Evolutionary conservation across 2,329 filamentous ascomycete genomes (phyloP).

Genomic region (Diplocarpon rosae): DNA sequence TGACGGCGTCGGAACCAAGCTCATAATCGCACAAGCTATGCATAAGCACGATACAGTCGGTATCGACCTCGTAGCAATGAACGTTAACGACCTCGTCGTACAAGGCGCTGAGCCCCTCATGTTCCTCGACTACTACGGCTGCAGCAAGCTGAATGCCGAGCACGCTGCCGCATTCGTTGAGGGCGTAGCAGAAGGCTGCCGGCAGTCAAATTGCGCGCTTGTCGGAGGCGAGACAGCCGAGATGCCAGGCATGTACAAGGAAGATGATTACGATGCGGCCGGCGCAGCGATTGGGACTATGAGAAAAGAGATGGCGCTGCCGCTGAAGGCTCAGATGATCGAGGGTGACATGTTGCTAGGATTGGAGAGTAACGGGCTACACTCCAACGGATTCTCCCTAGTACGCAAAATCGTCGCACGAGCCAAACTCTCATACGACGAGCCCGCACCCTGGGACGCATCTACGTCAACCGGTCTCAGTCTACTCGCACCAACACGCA

Average conservation of each 20-base stretch:
- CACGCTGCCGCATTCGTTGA: conserved; percentile 78
- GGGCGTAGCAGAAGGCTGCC: conserved; percentile 81
- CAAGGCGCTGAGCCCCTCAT: conserved; percentile 91
- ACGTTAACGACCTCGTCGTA: conserved; percentile 94
- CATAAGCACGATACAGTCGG: conserved; percentile 89
- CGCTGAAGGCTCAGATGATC: conserved; percentile 63
- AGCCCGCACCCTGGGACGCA: conserved; percentile 65
- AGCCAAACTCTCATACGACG: conserved; percentile 59
- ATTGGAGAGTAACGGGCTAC: conserved; percentile 73
- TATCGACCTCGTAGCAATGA: conserved; percentile 94
- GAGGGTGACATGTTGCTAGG: conserved; percentile 79
- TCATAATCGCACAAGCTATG: conserved; percentile 88
- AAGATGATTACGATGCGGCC: conserved; percentile 84
- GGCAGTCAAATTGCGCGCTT: conserved; percentile 73
- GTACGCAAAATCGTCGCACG: conserved; percentile 77
- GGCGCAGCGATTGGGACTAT: conserved; percentile 85
- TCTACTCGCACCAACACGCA: conserved; percentile 79
- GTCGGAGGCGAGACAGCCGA: conserved; percentile 98
- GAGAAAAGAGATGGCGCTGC: conserved; percentile 56
- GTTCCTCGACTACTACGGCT: conserved; percentile 97
- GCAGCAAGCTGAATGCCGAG: conserved; percentile 71
- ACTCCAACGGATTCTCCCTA: conserved; percentile 98
- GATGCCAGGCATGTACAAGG: conserved; percentile 85
- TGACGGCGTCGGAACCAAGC: conserved; percentile 92
- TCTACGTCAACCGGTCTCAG: conserved; percentile 56